Base-by-base conservation (phyloP, 2,329 filamentous ascomycete species). In the Trichoderma cornu-damae region DNA sequence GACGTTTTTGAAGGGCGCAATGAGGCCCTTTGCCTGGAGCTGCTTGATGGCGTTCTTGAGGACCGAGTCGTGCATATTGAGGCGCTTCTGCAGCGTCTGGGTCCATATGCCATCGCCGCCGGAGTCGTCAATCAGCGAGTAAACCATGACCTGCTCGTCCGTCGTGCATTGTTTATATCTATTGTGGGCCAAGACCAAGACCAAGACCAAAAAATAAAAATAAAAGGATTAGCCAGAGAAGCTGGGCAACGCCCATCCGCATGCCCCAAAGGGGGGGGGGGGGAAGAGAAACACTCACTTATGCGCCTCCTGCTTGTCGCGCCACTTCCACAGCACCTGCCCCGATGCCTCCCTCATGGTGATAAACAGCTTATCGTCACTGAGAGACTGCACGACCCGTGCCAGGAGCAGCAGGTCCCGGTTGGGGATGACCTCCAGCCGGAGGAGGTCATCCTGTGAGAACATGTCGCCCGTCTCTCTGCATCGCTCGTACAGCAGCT, bases 21-120 rank as follows among this genome's bases (percentile, higher is more conserved):
- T 91, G 69, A 95, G 85, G 34, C 85, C 84, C 70, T 90, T 92
- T 37, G 80, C 76, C 71, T 95, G 89, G 61, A 99, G 84, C 61
- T 86, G 84, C 75, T 95, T 96, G 64, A 97, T 80, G 26, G 86
- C 86, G 66, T 88, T 87, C 65, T 88, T 89, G 65, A 97, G 81
- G 35, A 89, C 84, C 49, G 87, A 87, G 67, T 93, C 89, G 75
- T 96, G 90, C 70, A 96, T 83, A 72, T 90, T 88, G 58, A 90
- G 86, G 60, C 86, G 85, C 64, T 80, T 81, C 70, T 92, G 89
- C 65, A 99, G 86, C 12, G 85, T 88, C 69, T 90, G 90, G 61
- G 88, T 87, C 94, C 94, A 99, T 67, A 96, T 90, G 60, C 93
- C 94, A 66, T 90, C 88, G 62, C 84, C 82, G 62, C 88, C 89